These are phyloP conservation scores for Chenopodium formosanum DNA, from an alignment of 148 eudicot species.

Conservation along the genomic window DNA sequence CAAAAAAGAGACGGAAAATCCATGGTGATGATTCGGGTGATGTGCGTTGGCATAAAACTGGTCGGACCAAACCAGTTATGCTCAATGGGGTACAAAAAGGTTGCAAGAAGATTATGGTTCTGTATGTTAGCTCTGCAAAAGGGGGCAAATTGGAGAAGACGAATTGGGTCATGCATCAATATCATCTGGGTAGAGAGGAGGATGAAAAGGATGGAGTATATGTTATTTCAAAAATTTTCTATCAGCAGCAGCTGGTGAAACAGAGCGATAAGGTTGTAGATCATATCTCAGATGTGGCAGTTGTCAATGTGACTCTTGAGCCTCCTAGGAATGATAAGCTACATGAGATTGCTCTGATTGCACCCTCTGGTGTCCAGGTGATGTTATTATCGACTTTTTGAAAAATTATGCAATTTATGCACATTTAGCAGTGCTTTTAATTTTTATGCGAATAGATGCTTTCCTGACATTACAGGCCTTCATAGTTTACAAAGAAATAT, in stretches of 20 bases:
- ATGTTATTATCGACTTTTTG: background rate
- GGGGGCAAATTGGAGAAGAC: conserved; percentile 89
- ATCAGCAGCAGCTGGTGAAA: conserved; percentile 57
- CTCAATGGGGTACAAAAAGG: conserved; percentile 69
- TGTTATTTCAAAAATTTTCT: conserved; percentile 82
- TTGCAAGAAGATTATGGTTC: conserved; percentile 95
- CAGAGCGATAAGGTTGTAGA: conserved; percentile 45
- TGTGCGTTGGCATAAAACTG: conserved; percentile 97
- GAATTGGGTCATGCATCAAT: conserved; percentile 96
- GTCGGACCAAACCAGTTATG: conserved; percentile 80
- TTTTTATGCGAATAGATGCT: background rate
- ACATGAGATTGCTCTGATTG: background rate
- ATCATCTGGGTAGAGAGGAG: conserved; percentile 79
- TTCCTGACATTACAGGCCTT: background rate
- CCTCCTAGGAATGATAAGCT: conserved; percentile 50
- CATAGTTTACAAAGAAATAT: background rate
- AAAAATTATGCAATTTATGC: conserved; percentile 1
- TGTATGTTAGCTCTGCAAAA: conserved; percentile 45
- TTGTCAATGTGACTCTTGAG: conserved; percentile 53
- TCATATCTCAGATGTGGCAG: conserved; percentile 34
- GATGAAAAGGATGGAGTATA: conserved; percentile 84
- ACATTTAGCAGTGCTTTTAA: background rate
- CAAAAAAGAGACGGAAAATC: conserved; percentile 84
- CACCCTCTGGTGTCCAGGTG: conserved; percentile 47
- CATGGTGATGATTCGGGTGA: conserved; percentile 68